phyloP scores from a whole-genome alignment of 2,329 filamentous ascomycete genomes.

The Dothistroma pini region DNA sequence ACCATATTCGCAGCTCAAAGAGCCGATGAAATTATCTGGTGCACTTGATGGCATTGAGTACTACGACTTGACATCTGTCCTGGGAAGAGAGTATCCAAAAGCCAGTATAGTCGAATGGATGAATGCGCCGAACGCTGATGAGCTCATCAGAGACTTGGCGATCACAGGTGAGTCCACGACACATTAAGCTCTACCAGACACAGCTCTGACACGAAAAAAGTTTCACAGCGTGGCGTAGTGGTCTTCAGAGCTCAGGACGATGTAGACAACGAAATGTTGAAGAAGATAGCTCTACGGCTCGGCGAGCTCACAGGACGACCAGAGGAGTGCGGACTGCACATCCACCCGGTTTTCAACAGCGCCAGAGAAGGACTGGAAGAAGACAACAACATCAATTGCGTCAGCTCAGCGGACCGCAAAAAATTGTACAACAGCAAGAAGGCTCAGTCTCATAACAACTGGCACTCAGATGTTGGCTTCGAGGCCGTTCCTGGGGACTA shows the following conservation, averaged over 20 bases:
- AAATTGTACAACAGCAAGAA: conserved; percentile 12
- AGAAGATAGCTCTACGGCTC: conserved; percentile 58
- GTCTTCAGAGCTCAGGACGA: conserved; percentile 57
- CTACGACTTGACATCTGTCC: conserved; percentile 29
- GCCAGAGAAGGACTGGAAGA: conserved; percentile 39
- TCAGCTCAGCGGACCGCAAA: conserved; percentile 55
- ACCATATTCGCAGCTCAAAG: no score
- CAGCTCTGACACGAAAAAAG: conserved; percentile 37
- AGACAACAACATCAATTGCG: conserved; percentile 62
- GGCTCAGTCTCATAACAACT: conserved; percentile 17
- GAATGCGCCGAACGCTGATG: conserved; percentile 33
- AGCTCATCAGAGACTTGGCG: conserved; percentile 39
- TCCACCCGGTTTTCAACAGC: conserved; percentile 40
- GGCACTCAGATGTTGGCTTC: conserved; percentile 62
- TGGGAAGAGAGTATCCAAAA: conserved; percentile 48
- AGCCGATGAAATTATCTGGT: no score
- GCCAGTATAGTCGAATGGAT: conserved; percentile 36
- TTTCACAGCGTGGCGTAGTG: conserved; percentile 66
- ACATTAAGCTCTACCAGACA: neutral
- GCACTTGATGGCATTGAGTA: neutral
- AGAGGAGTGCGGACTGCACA: conserved; percentile 54
- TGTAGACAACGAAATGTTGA: conserved; percentile 60
- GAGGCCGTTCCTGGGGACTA: conserved; percentile 64
- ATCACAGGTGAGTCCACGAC: conserved; percentile 53
- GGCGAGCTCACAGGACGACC: conserved; percentile 60